Percentiles rank a stretch among this genome's conserved stretches.
Conservation (phyloP, 805 yeast genomes). For the Starmerella potacharoeniae region DNA sequence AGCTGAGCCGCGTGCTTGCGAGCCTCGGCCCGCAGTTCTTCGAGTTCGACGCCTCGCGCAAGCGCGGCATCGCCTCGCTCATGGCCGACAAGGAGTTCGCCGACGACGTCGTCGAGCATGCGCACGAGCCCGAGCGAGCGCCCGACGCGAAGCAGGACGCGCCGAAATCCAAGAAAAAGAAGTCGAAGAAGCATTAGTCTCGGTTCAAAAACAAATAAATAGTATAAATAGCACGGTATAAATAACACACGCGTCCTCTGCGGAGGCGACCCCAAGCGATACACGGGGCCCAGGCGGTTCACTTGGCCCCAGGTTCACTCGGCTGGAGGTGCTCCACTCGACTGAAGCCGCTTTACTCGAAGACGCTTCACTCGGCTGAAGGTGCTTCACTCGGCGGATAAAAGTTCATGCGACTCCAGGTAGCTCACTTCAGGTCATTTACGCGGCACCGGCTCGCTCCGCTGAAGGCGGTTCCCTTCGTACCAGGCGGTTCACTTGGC, state of each 20-base stretch:
- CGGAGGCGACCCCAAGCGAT: too few species aligned
- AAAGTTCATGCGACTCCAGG: too few species aligned
- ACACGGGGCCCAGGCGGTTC: too few species aligned
- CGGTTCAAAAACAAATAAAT: neutral
- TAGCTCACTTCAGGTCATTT: too few species aligned
- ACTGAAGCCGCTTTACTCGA: too few species aligned
- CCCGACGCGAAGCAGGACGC: neutral
- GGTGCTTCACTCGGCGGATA: too few species aligned
- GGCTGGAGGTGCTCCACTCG: too few species aligned
- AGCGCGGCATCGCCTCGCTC: slow-evolving; percentile 26
- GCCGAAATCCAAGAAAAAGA: slow-evolving; percentile 20
- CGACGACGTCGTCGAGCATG: slow-evolving; percentile 10
- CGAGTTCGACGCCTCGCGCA: slow-evolving; percentile 16
- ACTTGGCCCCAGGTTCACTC: too few species aligned
- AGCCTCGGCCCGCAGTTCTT: slow-evolving; percentile 45
- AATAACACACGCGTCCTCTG: neutral
- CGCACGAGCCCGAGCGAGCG: slow-evolving; percentile 5
- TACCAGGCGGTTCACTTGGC: too few species aligned
- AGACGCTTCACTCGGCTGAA: too few species aligned
- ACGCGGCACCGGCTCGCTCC: too few species aligned
- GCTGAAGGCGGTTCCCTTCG: too few species aligned
- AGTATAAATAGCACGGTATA: neutral
- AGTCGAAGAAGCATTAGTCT: slow-evolving; percentile 19
- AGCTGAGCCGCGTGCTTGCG: slow-evolving; percentile 58
- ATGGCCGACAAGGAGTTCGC: slow-evolving; percentile 24